Percentiles rank a stretch among this genome's conserved stretches.
phyloP scores from a whole-genome alignment of 2,329 filamentous ascomycete species.

The Emmonsia crescens region DNA sequence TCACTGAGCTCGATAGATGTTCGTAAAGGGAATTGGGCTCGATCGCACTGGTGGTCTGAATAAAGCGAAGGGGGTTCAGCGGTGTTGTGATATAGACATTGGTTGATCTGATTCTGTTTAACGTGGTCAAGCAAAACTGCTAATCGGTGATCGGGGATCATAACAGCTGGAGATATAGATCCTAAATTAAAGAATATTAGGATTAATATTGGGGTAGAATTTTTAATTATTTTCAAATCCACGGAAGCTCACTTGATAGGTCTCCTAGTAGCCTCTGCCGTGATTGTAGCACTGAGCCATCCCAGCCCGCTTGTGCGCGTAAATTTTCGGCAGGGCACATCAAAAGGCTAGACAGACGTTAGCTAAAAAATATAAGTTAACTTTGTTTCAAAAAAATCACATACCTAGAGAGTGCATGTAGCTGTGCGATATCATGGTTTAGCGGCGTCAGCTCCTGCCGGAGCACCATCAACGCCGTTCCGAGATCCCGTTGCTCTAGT shows the following conservation, averaged over 20 bases:
- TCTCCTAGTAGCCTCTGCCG: slow-evolving; percentile 65
- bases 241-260: slow-evolving; percentile 58
- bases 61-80: slow-evolving; percentile 71
- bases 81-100: slow-evolving; percentile 82
- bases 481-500: slow-evolving; percentile 64
- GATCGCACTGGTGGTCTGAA: slow-evolving; percentile 74
- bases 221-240: not conserved
- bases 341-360: slow-evolving; percentile 51
- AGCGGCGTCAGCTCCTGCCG: slow-evolving; percentile 79
- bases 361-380: not conserved
- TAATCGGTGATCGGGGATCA: slow-evolving; percentile 88
- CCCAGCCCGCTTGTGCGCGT: slow-evolving; percentile 68
- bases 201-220: not conserved
- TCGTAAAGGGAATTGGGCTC: slow-evolving; percentile 65
- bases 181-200: slow-evolving; percentile 37
- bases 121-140: slow-evolving; percentile 71
- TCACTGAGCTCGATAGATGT: slow-evolving; percentile 59
- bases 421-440: slow-evolving; percentile 61
- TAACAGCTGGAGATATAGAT: slow-evolving; percentile 89
- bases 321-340: slow-evolving; percentile 81
- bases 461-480: slow-evolving; percentile 67
- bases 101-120: slow-evolving; percentile 70
- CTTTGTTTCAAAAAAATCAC: slow-evolving; percentile 8
- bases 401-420: slow-evolving; percentile 71
- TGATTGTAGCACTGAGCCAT: slow-evolving; percentile 66